Base-by-base conservation (phyloP, 345 rosid genomes). In the Populus pruinosa region DNA sequence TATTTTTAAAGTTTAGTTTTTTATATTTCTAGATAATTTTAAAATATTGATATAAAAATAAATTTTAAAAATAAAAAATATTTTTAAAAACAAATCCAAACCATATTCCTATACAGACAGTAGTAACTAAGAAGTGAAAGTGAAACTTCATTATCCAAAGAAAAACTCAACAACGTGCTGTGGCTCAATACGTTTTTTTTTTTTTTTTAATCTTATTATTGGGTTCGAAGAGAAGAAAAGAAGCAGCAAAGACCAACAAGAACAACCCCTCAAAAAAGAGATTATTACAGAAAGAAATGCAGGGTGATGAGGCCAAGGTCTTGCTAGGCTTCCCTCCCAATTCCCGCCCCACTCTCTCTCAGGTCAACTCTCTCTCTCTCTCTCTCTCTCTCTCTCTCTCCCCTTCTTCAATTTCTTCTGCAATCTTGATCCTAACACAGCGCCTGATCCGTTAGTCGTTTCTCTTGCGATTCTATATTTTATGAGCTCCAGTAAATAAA, bases 261-360 rank as follows among this genome's bases (percentile, higher is more conserved):
- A 33, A 33, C 12, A 33, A 68, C 70, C 18, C 12, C 31, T 23
- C 1, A 56, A 25, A 16, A 23, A 39, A 18, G 33, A 70, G 43
- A 33, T 25, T 39, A 38, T 38, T 44, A 36, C 29, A 38, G 44
- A 63, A 53, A 76, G 87, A 85, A 56, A 94, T 94, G 98, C 82
- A 80, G 88, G 89, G 83, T 79, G 91, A 90, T 79, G 97, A 94
- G 79, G 98, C 97, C 77, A 89, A 84, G 79, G 69, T 85, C 70
- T 82, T 88, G 83, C 86, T 94, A 73, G 97, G 97, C 73, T 90
- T 93, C 86, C 89, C 93, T 80, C 90, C 89, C 65, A 50, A 79
- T 83, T 91, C 92, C 82, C 79, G 83, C 75, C 96, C 97, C 20
- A 77, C 86, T 77, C 78, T 75, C 47, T 88, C 86, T 73, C 91